Percentiles rank a stretch among this genome's conserved stretches.
phyloP scores from a whole-genome alignment of 2,329 filamentous ascomycete genomes.

The Colletotrichum shisoi region DNA sequence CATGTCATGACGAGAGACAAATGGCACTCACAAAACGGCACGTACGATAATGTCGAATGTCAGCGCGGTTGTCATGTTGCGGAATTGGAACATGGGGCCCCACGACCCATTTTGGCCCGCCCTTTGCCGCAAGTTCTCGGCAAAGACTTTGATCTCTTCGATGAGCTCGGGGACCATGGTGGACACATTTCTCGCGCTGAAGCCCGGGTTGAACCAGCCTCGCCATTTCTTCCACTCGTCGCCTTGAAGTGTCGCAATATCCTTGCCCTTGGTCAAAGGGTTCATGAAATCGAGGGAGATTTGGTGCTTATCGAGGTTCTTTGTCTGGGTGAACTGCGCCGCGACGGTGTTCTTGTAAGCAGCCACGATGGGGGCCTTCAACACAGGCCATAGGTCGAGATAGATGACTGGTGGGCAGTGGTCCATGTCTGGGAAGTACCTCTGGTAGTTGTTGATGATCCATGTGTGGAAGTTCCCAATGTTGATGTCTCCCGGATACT shows the following conservation, averaged over 20 bases:
- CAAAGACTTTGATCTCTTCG: conserved; percentile 21
- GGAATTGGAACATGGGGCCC: conserved; percentile 30
- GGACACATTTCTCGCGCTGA: conserved; percentile 37
- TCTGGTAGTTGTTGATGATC: conserved; percentile 28
- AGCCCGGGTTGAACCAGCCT: conserved; percentile 49
- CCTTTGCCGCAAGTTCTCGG: conserved; percentile 5
- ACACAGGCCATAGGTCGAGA: conserved; percentile 42
- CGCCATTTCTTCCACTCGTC: conserved; percentile 43
- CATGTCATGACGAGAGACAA: no score
- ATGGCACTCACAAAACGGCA: conserved; percentile 39
- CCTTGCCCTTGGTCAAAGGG: conserved; percentile 18
- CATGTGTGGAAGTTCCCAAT: conserved; percentile 12
- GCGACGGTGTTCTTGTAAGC: conserved; percentile 37
- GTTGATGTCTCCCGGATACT: conserved; percentile 13
- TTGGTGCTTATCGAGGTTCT: conserved; percentile 32
- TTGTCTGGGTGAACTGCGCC: conserved; percentile 38
- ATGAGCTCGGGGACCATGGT: conserved; percentile 25
- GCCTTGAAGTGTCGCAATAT: conserved; percentile 20
- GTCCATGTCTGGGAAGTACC: conserved; percentile 24
- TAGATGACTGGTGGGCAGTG: conserved; percentile 40
- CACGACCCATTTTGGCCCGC: conserved; percentile 16
- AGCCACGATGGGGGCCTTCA: conserved; percentile 29
- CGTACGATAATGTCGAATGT: conserved; percentile 46
- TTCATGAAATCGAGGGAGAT: conserved; percentile 28
- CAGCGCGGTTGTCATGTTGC: conserved; percentile 33